Evolutionary conservation across 1,284 basidiomycete genomes (phyloP).

Genomic region (Ganoderma leucocontextum): DNA sequence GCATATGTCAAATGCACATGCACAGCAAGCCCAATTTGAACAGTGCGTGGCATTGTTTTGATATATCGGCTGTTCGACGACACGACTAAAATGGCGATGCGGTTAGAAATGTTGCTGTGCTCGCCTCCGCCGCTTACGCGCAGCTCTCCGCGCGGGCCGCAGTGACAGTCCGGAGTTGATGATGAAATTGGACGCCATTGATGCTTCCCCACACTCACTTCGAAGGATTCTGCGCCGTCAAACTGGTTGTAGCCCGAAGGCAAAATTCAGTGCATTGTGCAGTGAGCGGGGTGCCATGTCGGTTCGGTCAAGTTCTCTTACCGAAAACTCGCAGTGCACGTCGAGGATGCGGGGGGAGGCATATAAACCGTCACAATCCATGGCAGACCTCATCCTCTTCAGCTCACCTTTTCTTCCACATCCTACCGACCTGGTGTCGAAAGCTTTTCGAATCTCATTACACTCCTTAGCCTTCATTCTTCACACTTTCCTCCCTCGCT

Average conservation of each 20-base stretch:
- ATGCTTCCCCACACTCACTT: not conserved
- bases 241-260: not conserved
- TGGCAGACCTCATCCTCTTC: not conserved
- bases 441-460: not conserved
- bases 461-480: not conserved
- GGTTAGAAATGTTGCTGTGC: not conserved
- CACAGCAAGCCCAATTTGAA: not conserved
- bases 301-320: not conserved
- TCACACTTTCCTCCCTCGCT: not conserved
- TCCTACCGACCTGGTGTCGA: slow-evolving; percentile 10
- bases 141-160: not conserved
- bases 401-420: not conserved
- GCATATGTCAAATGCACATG: not conserved
- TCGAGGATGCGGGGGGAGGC: not conserved
- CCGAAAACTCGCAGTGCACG: not conserved
- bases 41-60: not conserved
- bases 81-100: not conserved
- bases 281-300: too few species aligned
- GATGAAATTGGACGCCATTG: not conserved
- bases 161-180: not conserved
- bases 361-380: not conserved
- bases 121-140: not conserved
- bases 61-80: not conserved
- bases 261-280: not conserved
- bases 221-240: not conserved